Conservation (phyloP, 2,329 filamentous ascomycete genomes). For the Xylariomycetidae sp. region DNA sequence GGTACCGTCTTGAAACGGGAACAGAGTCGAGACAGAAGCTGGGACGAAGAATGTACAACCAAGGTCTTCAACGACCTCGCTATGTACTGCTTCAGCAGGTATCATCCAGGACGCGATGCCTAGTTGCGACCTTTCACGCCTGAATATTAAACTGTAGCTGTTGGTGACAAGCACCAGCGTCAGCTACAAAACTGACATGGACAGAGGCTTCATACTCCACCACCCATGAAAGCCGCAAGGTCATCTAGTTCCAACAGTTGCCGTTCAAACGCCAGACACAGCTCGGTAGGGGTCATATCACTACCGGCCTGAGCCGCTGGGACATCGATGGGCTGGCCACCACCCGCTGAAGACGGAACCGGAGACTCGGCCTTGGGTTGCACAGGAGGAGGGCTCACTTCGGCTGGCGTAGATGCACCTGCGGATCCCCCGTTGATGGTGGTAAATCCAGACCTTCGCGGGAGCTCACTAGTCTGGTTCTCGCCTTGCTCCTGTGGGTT, state of each 20-base stretch:
- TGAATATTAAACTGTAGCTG: too few species aligned
- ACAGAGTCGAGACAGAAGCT: too few species aligned
- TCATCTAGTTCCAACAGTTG: constrained; percentile 58
- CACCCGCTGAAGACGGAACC: constrained; percentile 20
- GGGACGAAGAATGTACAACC: too few species aligned
- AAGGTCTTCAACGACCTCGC: too few species aligned
- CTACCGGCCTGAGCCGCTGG: constrained; percentile 20
- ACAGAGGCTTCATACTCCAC: constrained; percentile 43
- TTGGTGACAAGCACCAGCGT: too few species aligned
- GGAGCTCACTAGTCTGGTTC: constrained; percentile 49
- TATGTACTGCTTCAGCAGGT: too few species aligned
- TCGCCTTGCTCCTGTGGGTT: constrained; percentile 32
- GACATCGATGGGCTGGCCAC: constrained; percentile 18
- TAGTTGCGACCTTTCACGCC: too few species aligned
- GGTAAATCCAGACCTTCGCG: constrained; percentile 50
- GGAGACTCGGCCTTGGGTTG: constrained; percentile 35
- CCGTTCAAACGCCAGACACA: constrained; percentile 55
- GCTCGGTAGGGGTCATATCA: constrained; percentile 56
- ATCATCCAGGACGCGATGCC: too few species aligned
- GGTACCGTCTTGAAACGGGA: too few species aligned
- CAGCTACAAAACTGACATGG: neutral
- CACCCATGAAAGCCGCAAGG: constrained; percentile 59
- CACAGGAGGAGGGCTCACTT: constrained; percentile 38
- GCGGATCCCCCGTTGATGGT: constrained; percentile 56
- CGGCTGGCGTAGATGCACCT: constrained; percentile 42